Percentiles rank a stretch among this genome's conserved stretches.
phyloP scores from a whole-genome alignment of 2,329 filamentous ascomycete genomes.

The Neofusicoccum kwambonambiense region DNA sequence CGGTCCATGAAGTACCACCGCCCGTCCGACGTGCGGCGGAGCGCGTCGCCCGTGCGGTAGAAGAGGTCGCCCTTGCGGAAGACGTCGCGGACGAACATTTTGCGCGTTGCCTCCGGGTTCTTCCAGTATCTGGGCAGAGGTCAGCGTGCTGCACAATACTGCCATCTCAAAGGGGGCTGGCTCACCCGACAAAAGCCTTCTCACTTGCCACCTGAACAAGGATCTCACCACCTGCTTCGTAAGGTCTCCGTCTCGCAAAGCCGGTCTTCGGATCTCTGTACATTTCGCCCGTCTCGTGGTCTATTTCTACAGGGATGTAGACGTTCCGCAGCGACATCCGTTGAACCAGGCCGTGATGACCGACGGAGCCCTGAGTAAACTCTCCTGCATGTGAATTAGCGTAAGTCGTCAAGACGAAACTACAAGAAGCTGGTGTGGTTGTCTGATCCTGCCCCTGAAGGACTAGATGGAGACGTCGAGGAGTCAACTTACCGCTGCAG shows the following conservation, averaged over 20 bases:
- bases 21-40: conserved; percentile 46
- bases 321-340: conserved; percentile 54
- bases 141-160: conserved; percentile 69
- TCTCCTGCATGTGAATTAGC: conserved; percentile 27
- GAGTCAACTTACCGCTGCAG: conserved; percentile 38
- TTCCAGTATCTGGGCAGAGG: conserved; percentile 68
- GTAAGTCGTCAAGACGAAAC: too few species aligned
- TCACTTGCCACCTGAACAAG: not conserved
- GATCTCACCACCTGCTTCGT: conserved; percentile 30
- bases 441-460: too few species aligned
- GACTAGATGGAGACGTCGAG: too few species aligned
- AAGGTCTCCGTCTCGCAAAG: conserved; percentile 56
- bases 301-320: conserved; percentile 66
- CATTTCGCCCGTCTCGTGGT: conserved; percentile 54
- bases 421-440: too few species aligned
- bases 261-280: conserved; percentile 15
- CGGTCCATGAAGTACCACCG: conserved; percentile 51
- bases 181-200: conserved; percentile 49
- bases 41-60: conserved; percentile 50
- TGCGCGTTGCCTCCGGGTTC: conserved; percentile 64
- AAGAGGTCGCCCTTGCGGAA: conserved; percentile 49
- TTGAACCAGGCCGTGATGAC: conserved; percentile 66
- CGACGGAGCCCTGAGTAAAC: conserved; percentile 63
- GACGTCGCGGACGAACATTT: conserved; percentile 50
- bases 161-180: conserved; percentile 50